A percentile compares a stretch with the other conserved stretches of the same genome.
phyloP scores from a whole-genome alignment of 176 grass and related monocot species.

The Lolium rigidum region DNA sequence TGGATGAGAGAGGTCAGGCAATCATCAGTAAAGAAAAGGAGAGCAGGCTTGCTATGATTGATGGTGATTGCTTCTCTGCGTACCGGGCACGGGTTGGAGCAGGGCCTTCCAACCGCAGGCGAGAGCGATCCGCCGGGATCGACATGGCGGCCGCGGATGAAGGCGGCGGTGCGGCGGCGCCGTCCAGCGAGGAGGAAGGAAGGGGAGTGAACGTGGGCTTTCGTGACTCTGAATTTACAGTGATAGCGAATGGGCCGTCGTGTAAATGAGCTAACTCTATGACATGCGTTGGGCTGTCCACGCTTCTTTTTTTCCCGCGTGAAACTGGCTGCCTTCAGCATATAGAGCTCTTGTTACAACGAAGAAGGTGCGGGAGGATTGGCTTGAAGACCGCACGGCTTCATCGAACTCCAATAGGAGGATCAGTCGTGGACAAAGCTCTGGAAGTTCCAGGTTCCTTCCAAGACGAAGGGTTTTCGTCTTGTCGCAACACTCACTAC shows the following conservation, averaged over 20 bases:
- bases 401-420: too few relatives aligned
- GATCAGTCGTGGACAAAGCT: too few relatives aligned
- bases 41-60: not conserved
- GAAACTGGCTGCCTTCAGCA: not conserved
- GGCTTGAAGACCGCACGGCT: too few relatives aligned
- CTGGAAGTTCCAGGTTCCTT: too few relatives aligned
- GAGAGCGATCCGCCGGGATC: too few relatives aligned
- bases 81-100: not conserved
- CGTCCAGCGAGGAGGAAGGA: not conserved
- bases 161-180: too few relatives aligned
- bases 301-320: not conserved
- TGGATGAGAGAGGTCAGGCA: not conserved
- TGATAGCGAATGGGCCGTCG: not conserved
- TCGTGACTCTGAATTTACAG: not conserved
- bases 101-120: too few relatives aligned
- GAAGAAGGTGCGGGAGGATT: too few relatives aligned
- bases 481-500: too few relatives aligned
- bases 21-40: not conserved
- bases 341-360: too few relatives aligned
- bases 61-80: not conserved
- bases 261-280: not conserved
- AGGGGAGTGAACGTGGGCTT: not conserved
- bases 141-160: too few relatives aligned
- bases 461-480: too few relatives aligned
- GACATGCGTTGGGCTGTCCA: not conserved